These are phyloP conservation scores for Stephanodiscus triporus DNA, from an alignment of 108 stramenopile genomes.

Conservation along the genomic window DNA sequence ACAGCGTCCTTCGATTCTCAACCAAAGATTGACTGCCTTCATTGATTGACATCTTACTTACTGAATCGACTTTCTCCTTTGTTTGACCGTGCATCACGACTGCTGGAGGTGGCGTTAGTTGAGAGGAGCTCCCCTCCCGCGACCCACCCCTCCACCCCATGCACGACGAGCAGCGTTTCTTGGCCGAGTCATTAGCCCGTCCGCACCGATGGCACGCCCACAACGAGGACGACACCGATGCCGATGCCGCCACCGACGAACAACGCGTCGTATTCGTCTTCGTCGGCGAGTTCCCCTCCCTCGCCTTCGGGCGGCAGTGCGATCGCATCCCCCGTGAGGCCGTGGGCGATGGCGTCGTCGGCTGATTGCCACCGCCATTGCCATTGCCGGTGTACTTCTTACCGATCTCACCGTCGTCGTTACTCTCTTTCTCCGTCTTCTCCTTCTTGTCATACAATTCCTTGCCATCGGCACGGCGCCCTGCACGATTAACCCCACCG, in stretches of 20 bases:
- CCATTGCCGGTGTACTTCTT: not conserved
- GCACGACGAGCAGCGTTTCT: too few species aligned
- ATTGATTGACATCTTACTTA: slow-evolving; percentile 3
- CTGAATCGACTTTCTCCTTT: not conserved
- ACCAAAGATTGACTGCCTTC: not conserved
- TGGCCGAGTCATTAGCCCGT: too few species aligned
- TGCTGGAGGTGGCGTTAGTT: not conserved
- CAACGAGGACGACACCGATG: too few species aligned
- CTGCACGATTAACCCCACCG: not conserved
- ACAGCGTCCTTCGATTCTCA: not conserved
- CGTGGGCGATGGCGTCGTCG: not conserved
- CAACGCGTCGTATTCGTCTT: too few species aligned
- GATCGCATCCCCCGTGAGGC: too few species aligned
- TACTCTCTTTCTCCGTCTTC: not conserved
- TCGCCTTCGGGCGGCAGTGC: too few species aligned
- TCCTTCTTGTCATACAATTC: not conserved
- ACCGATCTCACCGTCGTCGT: not conserved
- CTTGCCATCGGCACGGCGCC: not conserved
- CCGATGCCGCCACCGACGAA: too few species aligned
- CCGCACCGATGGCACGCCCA: too few species aligned
- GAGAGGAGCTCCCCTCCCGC: too few species aligned
- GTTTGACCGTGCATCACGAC: not conserved
- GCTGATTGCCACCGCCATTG: not conserved
- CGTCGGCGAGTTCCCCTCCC: not conserved
- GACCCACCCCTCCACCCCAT: too few species aligned